A percentile compares a stretch with the other conserved stretches of the same genome.
phyloP scores from a whole-genome alignment of 768 basidiomycete genomes.

The Pleurotus platypus region DNA sequence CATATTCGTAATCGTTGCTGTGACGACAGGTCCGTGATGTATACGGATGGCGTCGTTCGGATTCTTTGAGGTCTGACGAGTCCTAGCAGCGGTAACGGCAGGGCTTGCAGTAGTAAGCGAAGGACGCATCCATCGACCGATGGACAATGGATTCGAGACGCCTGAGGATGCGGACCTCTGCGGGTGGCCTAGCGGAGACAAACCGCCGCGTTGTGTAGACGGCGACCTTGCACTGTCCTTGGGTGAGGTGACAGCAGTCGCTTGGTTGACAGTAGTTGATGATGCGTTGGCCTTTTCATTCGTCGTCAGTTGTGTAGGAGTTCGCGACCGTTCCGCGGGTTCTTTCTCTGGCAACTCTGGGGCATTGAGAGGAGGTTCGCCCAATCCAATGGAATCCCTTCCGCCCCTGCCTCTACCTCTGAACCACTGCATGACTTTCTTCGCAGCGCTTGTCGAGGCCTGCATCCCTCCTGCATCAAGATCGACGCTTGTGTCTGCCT shows the following conservation, averaged over 20 bases:
- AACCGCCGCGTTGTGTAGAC: constrained; percentile 12
- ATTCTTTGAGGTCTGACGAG: constrained; percentile 11
- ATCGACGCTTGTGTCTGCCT: constrained; percentile 27
- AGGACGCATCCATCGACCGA: constrained; percentile 15
- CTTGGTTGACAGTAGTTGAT: constrained; percentile 28
- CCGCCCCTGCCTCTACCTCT: constrained; percentile 59
- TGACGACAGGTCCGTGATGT: constrained; percentile 92
- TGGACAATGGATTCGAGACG: constrained; percentile 37
- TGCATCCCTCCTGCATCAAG: constrained; percentile 34
- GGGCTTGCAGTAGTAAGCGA: constrained; percentile 28
- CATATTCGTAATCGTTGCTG: constrained; percentile 80
- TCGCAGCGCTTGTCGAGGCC: constrained; percentile 83
- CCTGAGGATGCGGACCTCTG: constrained; percentile 42
- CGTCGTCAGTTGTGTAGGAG: constrained; percentile 27
- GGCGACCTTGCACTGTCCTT: constrained; percentile 38
- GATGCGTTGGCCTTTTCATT: constrained; percentile 22
- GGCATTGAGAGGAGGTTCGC: constrained; percentile 17
- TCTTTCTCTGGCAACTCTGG: constrained; percentile 10
- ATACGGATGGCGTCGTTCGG: constrained; percentile 57
- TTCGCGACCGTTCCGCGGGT: constrained; percentile 13
- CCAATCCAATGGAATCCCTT: constrained; percentile 32
- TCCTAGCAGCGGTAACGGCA: background rate
- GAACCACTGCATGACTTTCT: constrained; percentile 99
- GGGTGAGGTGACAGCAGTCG: constrained; percentile 19
- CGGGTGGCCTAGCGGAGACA: constrained; percentile 27